Evolutionary conservation across 257 asterid species (phyloP).

Genomic region (Penstemon barbatus): DNA sequence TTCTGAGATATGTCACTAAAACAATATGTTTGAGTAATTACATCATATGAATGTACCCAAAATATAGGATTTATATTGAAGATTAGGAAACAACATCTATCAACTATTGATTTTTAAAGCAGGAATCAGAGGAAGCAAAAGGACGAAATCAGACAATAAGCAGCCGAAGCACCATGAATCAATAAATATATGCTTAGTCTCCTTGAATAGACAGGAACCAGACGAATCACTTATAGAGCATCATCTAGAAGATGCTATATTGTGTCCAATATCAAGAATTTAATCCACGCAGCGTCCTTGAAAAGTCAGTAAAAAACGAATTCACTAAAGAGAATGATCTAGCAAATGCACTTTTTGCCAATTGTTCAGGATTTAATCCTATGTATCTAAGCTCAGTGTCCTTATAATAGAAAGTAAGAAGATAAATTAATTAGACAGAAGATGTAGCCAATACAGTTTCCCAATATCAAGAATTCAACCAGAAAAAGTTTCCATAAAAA

Average conservation of each 20-base stretch:
- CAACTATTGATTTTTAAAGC: constrained; percentile 16
- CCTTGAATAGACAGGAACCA: constrained; percentile 24
- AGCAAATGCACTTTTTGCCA: constrained; percentile 15
- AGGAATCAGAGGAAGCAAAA: constrained; percentile 28
- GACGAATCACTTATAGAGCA: constrained; percentile 17
- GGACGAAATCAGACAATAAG: constrained; percentile 29
- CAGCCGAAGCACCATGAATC: constrained; percentile 31
- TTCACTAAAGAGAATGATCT: constrained; percentile 14
- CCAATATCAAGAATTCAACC: constrained; percentile 10
- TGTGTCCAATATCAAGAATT: not conserved
- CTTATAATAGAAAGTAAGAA: constrained; percentile 9
- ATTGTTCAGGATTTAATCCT: constrained; percentile 3
- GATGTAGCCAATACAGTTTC: not conserved
- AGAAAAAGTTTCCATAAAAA: constrained; percentile 12
- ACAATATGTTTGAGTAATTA: constrained; percentile 1
- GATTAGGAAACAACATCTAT: not conserved
- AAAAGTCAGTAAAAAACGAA: constrained; percentile 30
- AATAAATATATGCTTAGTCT: constrained; percentile 27
- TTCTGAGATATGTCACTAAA: constrained; percentile 17
- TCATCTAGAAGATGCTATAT: not conserved
- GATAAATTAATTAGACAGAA: constrained; percentile 12
- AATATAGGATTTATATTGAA: not conserved
- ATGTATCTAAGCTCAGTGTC: constrained; percentile 18
- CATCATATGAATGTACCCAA: constrained; percentile 23
- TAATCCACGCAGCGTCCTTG: constrained; percentile 23